Conservation (phyloP, 345 rosid species). For the Abelmoschus esculentus region DNA sequence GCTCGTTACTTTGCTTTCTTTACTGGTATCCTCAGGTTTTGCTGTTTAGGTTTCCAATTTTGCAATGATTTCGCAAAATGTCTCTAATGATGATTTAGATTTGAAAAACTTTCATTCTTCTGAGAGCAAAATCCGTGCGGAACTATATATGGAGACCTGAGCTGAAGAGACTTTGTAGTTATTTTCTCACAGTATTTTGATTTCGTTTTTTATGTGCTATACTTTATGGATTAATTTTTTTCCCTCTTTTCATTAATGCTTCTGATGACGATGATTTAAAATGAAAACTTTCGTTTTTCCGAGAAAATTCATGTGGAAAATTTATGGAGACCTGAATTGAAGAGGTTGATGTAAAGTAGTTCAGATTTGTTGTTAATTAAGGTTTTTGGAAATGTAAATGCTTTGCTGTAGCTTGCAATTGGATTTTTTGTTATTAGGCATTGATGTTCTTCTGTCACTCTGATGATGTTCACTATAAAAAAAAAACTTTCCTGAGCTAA, state of each 20-base stretch:
- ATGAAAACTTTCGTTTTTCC: conserved; percentile 32
- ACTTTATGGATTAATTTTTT: not conserved
- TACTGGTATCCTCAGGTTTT: not conserved
- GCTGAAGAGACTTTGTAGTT: conserved; percentile 35
- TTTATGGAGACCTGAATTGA: conserved; percentile 55
- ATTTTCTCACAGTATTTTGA: not conserved
- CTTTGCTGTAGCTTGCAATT: not conserved
- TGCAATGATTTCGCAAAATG: not conserved
- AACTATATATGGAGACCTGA: conserved; percentile 43
- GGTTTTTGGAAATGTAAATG: not conserved
- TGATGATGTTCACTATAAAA: conserved; percentile 29
- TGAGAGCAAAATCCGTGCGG: conserved; percentile 29
- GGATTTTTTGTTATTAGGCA: not conserved
- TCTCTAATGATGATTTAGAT: conserved; percentile 34
- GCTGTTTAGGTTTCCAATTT: not conserved
- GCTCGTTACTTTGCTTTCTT: not conserved
- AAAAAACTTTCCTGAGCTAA: conserved; percentile 46
- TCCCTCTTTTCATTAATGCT: not conserved
- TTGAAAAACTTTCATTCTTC: conserved; percentile 48
- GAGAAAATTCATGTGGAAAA: conserved; percentile 33
- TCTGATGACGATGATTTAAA: conserved; percentile 27
- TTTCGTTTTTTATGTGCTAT: not conserved
- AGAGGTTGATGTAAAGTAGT: conserved; percentile 17
- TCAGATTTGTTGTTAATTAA: too few relatives aligned
- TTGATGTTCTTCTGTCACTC: conserved; percentile 16